A percentile compares a stretch with the other conserved stretches of the same genome.
Conservation (phyloP, 176 grass and related monocot species). For the Pontederia paniculata region DNA sequence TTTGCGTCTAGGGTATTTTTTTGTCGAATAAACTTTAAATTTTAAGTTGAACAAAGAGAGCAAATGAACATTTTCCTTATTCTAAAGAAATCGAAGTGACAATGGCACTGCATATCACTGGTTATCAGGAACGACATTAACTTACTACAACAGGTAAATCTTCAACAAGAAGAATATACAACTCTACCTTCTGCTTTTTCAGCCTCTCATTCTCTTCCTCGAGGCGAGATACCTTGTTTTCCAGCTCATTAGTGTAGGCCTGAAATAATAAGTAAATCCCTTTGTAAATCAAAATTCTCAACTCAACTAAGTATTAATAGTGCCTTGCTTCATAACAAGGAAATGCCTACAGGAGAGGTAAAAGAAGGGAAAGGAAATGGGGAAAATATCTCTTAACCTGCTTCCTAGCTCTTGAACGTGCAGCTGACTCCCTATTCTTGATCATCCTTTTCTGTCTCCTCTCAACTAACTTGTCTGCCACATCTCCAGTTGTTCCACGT, state of each 20-base stretch:
- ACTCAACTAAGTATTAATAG: background rate
- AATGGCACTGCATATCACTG: too few relatives aligned
- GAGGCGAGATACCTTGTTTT: slow-evolving; percentile 90
- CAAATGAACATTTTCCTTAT: too few relatives aligned
- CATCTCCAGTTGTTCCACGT: slow-evolving; percentile 34
- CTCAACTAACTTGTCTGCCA: slow-evolving; percentile 55
- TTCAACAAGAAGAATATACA: background rate
- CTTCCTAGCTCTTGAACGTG: slow-evolving; percentile 97
- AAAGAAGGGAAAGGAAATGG: slow-evolving; percentile 6
- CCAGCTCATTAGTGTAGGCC: slow-evolving; percentile 98
- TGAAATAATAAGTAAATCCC: slow-evolving; percentile 32
- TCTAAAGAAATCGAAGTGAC: too few relatives aligned
- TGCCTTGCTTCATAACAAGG: background rate
- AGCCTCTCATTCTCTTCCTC: slow-evolving; percentile 80
- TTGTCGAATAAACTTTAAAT: too few relatives aligned
- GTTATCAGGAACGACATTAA: too few relatives aligned
- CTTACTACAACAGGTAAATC: too few relatives aligned
- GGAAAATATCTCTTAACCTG: slow-evolving; percentile 34
- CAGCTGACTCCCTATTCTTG: slow-evolving; percentile 95
- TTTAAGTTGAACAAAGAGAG: too few relatives aligned
- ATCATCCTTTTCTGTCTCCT: slow-evolving; percentile 99
- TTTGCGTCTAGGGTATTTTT: too few relatives aligned
- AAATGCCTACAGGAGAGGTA: background rate
- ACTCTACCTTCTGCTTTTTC: slow-evolving; percentile 77
- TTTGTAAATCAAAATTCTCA: slow-evolving; percentile 1